Percentiles rank a stretch among this genome's conserved stretches.
Evolutionary conservation across 1,284 basidiomycete species (phyloP).

Genomic region (Ceratobasidium sp.): DNA sequence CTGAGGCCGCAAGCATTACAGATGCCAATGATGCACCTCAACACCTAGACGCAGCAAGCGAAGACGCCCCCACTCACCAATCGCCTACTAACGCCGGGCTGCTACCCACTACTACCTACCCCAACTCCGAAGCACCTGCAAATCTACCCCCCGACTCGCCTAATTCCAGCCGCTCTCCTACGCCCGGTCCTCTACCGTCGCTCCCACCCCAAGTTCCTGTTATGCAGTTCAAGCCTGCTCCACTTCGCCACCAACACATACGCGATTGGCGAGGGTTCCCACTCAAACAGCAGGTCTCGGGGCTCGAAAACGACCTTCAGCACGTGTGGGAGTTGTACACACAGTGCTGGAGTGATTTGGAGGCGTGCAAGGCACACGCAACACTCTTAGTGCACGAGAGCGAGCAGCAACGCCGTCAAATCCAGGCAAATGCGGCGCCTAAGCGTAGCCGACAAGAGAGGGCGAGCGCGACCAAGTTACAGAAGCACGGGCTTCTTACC

Average conservation of each 20-base stretch:
- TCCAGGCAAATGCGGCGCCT: background rate
- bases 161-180: too few species aligned
- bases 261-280: background rate
- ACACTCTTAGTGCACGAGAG: background rate
- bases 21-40: too few species aligned
- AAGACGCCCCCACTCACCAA: too few species aligned
- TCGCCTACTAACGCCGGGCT: too few species aligned
- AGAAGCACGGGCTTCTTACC: constrained; percentile 10
- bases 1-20: too few species aligned
- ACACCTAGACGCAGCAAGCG: too few species aligned
- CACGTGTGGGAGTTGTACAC: background rate
- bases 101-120: too few species aligned
- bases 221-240: too few species aligned
- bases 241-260: background rate
- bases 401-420: background rate
- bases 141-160: too few species aligned
- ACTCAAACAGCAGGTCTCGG: background rate
- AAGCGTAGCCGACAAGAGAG: background rate
- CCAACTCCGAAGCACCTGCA: too few species aligned
- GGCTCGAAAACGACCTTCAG: background rate
- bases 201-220: too few species aligned
- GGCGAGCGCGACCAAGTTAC: background rate
- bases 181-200: too few species aligned
- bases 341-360: background rate
- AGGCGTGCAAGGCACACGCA: background rate